Evolutionary conservation across 164 flowering plant species (phyloP).

Genomic region (Nymphaea thermarum): DNA sequence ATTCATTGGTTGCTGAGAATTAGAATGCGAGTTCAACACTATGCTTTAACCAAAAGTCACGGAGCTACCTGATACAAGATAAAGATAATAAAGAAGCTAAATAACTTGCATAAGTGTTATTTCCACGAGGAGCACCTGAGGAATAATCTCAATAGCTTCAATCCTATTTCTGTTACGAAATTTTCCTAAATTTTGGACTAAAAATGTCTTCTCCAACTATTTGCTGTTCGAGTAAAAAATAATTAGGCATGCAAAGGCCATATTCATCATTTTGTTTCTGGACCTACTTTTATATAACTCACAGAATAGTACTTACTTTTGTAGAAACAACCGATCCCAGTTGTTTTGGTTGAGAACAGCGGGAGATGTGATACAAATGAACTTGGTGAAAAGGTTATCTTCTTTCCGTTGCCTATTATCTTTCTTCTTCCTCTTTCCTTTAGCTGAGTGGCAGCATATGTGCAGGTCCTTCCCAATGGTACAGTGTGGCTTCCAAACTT

Average conservation of each 20-base stretch:
- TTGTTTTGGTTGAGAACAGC: conserved; percentile 91
- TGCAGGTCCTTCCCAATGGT: conserved; percentile 83
- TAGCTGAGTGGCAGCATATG: background rate
- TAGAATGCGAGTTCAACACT: no score
- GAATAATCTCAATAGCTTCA: background rate
- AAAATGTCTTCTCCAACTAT: background rate
- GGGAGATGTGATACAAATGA: conserved; percentile 91
- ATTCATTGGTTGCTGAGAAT: no score
- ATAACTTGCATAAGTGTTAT: no score
- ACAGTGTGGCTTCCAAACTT: conserved; percentile 75
- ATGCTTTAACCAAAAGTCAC: no score
- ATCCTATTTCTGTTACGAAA: background rate
- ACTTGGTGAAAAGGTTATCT: conserved; percentile 60
- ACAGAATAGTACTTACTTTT: background rate
- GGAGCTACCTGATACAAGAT: no score
- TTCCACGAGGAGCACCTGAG: no score
- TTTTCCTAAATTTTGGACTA: background rate
- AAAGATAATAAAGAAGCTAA: no score
- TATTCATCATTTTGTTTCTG: background rate
- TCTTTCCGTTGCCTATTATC: background rate
- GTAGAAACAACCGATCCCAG: conserved; percentile 48
- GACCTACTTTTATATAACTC: no score
- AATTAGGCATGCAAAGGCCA: background rate
- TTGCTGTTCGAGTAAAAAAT: background rate
- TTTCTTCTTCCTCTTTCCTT: background rate